phyloP scores from a whole-genome alignment of 768 basidiomycete genomes.

The Tubosaeta sp. region DNA sequence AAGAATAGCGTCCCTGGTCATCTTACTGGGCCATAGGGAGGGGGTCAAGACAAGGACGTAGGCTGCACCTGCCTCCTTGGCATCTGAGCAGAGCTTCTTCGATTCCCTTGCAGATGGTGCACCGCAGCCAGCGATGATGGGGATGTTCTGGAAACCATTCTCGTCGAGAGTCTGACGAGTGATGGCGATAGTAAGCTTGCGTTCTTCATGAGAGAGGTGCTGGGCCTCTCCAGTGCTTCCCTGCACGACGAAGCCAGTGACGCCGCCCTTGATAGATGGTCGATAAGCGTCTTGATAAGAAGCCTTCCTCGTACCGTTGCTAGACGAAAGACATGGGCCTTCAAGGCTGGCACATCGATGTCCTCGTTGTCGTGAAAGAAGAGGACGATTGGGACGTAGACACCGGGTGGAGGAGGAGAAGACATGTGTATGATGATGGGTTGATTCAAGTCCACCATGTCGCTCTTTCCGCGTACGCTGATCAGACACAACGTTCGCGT shows the following conservation, averaged over 20 bases:
- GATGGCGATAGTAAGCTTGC: conserved; percentile 55
- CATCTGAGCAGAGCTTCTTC: background rate
- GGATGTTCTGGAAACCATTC: background rate
- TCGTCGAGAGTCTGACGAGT: conserved; percentile 38
- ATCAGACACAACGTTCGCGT: background rate
- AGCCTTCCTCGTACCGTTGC: background rate
- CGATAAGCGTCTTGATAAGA: background rate
- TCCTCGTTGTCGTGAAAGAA: background rate
- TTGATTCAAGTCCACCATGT: background rate
- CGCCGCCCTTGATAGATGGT: conserved; percentile 48
- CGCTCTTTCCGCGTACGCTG: background rate
- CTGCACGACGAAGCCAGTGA: conserved; percentile 69
- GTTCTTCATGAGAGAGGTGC: conserved; percentile 69
- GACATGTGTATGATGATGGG: background rate
- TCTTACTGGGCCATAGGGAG: background rate
- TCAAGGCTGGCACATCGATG: background rate
- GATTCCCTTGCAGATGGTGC: background rate
- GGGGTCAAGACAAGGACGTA: background rate
- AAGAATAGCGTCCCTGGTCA: background rate
- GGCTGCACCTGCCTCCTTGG: background rate
- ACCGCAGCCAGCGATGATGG: background rate
- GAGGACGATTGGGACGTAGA: background rate
- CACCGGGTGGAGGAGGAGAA: background rate
- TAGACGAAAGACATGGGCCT: background rate
- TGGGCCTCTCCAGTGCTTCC: conserved; percentile 77